These are phyloP conservation scores for Sordaria brevicollis DNA, from an alignment of 495 filamentous ascomycete species.

Conservation along the genomic window DNA sequence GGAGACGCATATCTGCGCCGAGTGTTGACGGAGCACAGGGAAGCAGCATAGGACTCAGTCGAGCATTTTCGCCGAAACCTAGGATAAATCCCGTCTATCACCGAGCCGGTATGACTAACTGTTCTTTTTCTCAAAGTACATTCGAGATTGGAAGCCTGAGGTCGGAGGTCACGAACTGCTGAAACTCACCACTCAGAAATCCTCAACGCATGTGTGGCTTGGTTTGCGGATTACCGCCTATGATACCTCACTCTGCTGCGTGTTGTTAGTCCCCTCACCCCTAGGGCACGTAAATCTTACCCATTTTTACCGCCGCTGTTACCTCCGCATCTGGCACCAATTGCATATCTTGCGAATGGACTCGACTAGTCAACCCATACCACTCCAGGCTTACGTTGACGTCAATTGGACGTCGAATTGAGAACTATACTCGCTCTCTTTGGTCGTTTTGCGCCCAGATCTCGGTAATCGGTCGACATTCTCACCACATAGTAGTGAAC, in stretches of 20 bases:
- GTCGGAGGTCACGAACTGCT: background rate
- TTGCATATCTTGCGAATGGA: background rate
- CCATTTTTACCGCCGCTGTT: background rate
- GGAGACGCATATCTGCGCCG: background rate
- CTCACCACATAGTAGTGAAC: background rate
- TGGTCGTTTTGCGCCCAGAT: background rate
- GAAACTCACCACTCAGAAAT: background rate
- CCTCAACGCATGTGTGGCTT: background rate
- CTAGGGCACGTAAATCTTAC: background rate
- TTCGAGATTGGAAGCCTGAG: background rate
- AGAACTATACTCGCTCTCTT: background rate
- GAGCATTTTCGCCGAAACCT: background rate
- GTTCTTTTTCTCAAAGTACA: background rate
- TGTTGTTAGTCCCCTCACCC: background rate
- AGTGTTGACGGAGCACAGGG: background rate
- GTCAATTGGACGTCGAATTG: background rate
- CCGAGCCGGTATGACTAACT: background rate
- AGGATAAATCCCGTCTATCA: background rate
- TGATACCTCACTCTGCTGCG: background rate
- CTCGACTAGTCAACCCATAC: background rate
- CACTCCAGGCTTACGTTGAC: background rate
- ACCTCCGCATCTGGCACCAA: background rate
- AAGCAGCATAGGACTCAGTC: background rate
- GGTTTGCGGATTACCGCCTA: background rate
- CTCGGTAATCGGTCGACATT: background rate